Percentiles rank a stretch among this genome's conserved stretches.
Evolutionary conservation across 192 early-diverging fungal genomes (phyloP).

Genomic region (Phlyctochytrium bullatum): DNA sequence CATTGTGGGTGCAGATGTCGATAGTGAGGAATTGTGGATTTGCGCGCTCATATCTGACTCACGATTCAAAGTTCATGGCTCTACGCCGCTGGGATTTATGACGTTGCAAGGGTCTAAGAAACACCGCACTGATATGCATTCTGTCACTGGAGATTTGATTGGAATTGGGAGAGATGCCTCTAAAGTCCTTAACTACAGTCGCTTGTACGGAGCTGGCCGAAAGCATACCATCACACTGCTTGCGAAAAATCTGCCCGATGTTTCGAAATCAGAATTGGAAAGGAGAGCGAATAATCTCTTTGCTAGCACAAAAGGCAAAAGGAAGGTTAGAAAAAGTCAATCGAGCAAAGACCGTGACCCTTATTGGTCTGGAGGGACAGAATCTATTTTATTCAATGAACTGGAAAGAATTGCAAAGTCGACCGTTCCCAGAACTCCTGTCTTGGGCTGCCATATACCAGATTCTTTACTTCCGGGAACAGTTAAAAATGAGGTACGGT

Average conservation of each 20-base stretch:
- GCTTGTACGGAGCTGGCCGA: slow-evolving; percentile 94
- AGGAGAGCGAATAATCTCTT: slow-evolving; percentile 72
- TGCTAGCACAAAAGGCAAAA: slow-evolving; percentile 77
- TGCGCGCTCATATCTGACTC: slow-evolving; percentile 90
- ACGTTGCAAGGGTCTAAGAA: slow-evolving; percentile 92
- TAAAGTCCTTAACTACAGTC: slow-evolving; percentile 93
- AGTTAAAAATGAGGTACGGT: slow-evolving; percentile 39
- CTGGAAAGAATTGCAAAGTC: slow-evolving; percentile 78
- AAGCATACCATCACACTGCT: slow-evolving; percentile 78
- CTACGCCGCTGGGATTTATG: slow-evolving; percentile 96
- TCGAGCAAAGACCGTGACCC: slow-evolving; percentile 13
- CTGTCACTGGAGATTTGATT: slow-evolving; percentile 83
- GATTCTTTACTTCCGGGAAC: slow-evolving; percentile 62
- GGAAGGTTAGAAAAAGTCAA: slow-evolving; percentile 26
- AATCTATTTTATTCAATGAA: slow-evolving; percentile 93
- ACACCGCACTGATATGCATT: slow-evolving; percentile 88
- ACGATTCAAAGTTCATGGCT: slow-evolving; percentile 89
- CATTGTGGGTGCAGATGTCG: slow-evolving; percentile 96
- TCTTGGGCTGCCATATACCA: slow-evolving; percentile 83
- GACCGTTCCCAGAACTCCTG: slow-evolving; percentile 77
- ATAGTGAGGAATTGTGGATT: slow-evolving; percentile 97
- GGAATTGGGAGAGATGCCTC: slow-evolving; percentile 85
- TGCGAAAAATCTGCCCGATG: slow-evolving; percentile 72
- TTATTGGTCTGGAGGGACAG: slow-evolving; percentile 88
- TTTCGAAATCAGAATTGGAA: slow-evolving; percentile 62